Evolutionary conservation across 1,284 basidiomycete species (phyloP), one percentile per base, ranked within the genome.

Genomic region (Sporisorium reilianum): DNA sequence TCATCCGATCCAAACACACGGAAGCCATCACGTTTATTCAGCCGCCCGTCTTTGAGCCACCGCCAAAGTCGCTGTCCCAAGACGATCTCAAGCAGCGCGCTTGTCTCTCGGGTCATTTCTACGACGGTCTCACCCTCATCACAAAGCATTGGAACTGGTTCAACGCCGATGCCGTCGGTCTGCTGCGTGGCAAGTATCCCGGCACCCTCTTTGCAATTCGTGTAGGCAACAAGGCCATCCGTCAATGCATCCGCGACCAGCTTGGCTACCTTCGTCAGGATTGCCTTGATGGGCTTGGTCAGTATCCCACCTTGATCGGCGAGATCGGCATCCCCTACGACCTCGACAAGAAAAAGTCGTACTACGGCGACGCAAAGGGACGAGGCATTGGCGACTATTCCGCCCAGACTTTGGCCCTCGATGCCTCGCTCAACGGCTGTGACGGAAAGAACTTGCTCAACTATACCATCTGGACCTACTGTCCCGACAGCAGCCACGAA

Each of bases 291-390:
- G 83, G 85, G 11, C 80, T 88, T 20, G 90, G 90, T 14, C 77
- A 88, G n/a, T 97, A 93, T 80, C 96, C 96, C 0, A 96, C 93
- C 0, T 87, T 98, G 76, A 93, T 99, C 55, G 95, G 96, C 26
- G 96, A 99, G 86, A 95, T 98, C 55, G 96, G 96, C 9, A 93
- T 91, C 6, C 96, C 96, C 0, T 95, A 91, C 80, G 94, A 97
- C 83, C 91, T 97, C 90, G 95, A 97, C 83, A 86, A 86, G 52
- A 93, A 92, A 83, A 88, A 88, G 53, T 88, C 92, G 6, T 97
- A 96, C 85, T 81, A 55, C 42, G 80, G 80, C 28, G 78, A 81
- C 50, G 36, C 25, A 5, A 81, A 75, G 32, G 79, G 78, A 44
- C 65, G 59, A 22, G 78, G 80, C 25, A 68, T 75, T 11, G 81